Base-by-base conservation (phyloP, 2,329 filamentous ascomycete genomes). In the Trichoderma endophyticum region DNA sequence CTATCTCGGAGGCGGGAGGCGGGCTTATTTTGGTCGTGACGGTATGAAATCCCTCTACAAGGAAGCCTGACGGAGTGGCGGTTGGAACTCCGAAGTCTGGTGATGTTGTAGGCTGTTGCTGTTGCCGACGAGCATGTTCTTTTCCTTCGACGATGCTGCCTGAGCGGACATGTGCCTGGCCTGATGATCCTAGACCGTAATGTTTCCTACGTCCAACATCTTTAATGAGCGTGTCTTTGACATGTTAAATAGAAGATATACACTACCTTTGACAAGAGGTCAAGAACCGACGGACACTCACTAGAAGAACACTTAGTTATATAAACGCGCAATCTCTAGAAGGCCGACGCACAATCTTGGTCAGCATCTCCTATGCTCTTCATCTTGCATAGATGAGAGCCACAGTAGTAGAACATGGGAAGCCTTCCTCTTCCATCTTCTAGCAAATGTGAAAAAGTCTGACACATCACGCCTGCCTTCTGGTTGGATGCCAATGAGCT, bases 321-420 rank as follows among this genome's bases (percentile, higher is more conserved):
- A n/a, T 6, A 8, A 11, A 18, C 21, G 18, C 8, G 3, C 14
- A 3, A n/a, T 7, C 26, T 59, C 12, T 21, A 11, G 2, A 28
- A 30, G 24, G 34, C n/a, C 28, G 12, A 78, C 80, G 62, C 79
- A 82, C 87, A 86, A 76, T 87, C 85, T 77, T 84, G 81, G n/a
- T 77, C 79, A 63, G 71, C 65, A 32, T 73, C 72, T 14, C 72
- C 73, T 32, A 80, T 73, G 65, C 80, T 78, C 68, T 81, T 78
- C 59, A 88, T 85, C 32, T 86, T 86, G 75, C 86, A 89, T 63
- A 81, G 81, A 65, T 81, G 82, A 63, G 82, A 81, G 76, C 88
- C 85, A 77, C 87, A 88, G 77, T 85, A 86, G 76, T 88, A 88
- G 26, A 88, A 78, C 54, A 79, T 76, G 80, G 82, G 83, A 12